A percentile compares a stretch with the other conserved stretches of the same genome.
phyloP scores from a whole-genome alignment of 2,329 filamentous ascomycete genomes.

The Diaporthe longicolla region DNA sequence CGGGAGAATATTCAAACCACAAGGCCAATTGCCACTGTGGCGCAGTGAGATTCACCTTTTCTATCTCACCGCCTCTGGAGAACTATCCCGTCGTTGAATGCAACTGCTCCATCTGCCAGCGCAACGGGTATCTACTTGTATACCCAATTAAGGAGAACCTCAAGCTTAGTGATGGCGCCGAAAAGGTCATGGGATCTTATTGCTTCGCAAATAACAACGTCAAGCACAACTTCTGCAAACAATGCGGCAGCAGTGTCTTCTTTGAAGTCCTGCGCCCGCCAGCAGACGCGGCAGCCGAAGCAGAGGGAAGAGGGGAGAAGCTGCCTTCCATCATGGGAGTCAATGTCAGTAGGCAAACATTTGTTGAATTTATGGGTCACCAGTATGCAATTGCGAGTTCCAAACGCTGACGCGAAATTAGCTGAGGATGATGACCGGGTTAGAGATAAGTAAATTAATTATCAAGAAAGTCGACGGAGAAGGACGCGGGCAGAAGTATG shows the following conservation, averaged over 20 bases:
- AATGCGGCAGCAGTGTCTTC: conserved; percentile 37
- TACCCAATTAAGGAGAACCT: conserved; percentile 35
- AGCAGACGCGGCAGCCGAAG: neutral
- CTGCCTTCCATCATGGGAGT: conserved; percentile 27
- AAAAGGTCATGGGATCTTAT: conserved; percentile 21
- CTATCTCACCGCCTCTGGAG: conserved; percentile 33
- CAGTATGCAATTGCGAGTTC: too few species aligned
- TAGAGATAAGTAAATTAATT: conserved; percentile 15
- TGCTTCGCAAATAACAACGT: conserved; percentile 23
- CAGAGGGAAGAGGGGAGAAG: neutral
- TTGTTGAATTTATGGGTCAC: neutral
- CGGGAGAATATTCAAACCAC: conserved; percentile 27
- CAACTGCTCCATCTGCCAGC: conserved; percentile 40
- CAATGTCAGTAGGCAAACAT: conserved; percentile 4
- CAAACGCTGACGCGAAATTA: neutral
- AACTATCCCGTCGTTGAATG: conserved; percentile 30
- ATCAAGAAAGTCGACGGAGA: conserved; percentile 18
- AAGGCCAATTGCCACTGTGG: conserved; percentile 38
- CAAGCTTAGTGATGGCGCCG: neutral
- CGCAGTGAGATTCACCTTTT: conserved; percentile 31
- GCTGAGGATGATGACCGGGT: conserved; percentile 30
- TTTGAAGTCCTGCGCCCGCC: conserved; percentile 20
- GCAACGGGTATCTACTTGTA: conserved; percentile 38
- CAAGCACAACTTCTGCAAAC: conserved; percentile 35
- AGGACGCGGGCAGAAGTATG: conserved; percentile 1